Evolutionary conservation across 73 alveolate species (phyloP), one percentile per base, ranked within the genome.

Genomic region (Paramecium pentaurelia): DNA sequence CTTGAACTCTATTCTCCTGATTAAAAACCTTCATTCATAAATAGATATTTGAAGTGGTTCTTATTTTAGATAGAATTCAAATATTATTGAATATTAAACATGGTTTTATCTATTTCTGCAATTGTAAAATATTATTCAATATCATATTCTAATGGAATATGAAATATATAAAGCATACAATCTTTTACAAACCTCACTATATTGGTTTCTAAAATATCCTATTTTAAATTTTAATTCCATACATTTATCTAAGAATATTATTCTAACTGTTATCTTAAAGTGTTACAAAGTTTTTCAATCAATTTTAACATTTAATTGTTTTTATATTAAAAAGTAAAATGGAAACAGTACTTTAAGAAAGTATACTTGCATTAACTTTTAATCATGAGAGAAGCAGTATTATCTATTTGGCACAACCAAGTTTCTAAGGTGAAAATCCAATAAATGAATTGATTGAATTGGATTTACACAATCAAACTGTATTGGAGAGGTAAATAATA

Each of bases 1-100:
- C 60, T 73, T 16, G 87, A 73, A 73, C 87, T 73, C 10, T 37
- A 73, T 73, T 73, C 87, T 10, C 60, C 87, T 73, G 87, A 37
- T 73, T 73, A 34, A 40, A 73, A 73, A 14, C 87, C 87, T 16
- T 73, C 87, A 4, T 64, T 64, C 30, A 20, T 64, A 34, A 64
- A 64, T 12, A 64, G 12, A 8, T 28, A 3, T 27, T 64, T 64
- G 28, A 64, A 64, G 28, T 28, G 84, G 47, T 28, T 64, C 22
- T 64, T 64, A 3, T 64, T 11, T 4, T 32, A 27, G 0, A 32
- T 64, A 1, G 84, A 25, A 32, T 34, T 34, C 20, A 64, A 32
- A 28, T 30, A 64, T 28, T 32, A 8, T 64, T 64, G 51, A 32
- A 64, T 12, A n/a, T 64, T 64, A 6, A 27, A 34, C 84, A 64